phyloP scores from a whole-genome alignment of 306 rosid genomes.

The Quercus glauca region DNA sequence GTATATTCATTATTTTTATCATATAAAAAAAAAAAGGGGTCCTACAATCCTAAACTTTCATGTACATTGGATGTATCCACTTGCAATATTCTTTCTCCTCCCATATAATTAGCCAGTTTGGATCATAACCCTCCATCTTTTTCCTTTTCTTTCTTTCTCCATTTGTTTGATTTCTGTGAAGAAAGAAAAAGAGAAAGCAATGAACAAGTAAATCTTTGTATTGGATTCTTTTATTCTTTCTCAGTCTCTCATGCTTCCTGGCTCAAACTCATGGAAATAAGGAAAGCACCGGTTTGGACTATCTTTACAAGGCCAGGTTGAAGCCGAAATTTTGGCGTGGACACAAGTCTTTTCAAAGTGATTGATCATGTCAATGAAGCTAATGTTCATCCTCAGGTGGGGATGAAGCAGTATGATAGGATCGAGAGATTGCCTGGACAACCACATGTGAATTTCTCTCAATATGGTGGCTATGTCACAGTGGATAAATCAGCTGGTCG shows the following conservation, averaged over 20 bases:
- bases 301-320: constrained; percentile 32
- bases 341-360: constrained; percentile 41
- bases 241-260: constrained; percentile 23
- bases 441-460: constrained; percentile 61
- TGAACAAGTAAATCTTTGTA: constrained; percentile 3
- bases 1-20: too few relatives aligned
- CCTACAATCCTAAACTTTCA: too few relatives aligned
- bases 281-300: constrained; percentile 38
- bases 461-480: constrained; percentile 86
- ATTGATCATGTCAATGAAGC: neutral
- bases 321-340: constrained; percentile 26
- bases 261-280: constrained; percentile 43
- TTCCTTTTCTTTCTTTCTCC: neutral
- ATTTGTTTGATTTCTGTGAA: neutral
- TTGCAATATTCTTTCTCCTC: too few relatives aligned
- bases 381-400: constrained; percentile 42
- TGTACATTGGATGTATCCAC: too few relatives aligned
- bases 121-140: neutral
- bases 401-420: constrained; percentile 61
- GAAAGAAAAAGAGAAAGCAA: neutral
- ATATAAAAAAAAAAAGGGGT: too few relatives aligned
- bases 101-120: neutral
- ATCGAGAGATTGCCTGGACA: constrained; percentile 74
- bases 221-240: constrained; percentile 7
- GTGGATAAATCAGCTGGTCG: constrained; percentile 61